Percentiles rank a stretch among this genome's conserved stretches.
Conservation (phyloP, 2,329 filamentous ascomycete species). For the Hyphodiscus sp. region DNA sequence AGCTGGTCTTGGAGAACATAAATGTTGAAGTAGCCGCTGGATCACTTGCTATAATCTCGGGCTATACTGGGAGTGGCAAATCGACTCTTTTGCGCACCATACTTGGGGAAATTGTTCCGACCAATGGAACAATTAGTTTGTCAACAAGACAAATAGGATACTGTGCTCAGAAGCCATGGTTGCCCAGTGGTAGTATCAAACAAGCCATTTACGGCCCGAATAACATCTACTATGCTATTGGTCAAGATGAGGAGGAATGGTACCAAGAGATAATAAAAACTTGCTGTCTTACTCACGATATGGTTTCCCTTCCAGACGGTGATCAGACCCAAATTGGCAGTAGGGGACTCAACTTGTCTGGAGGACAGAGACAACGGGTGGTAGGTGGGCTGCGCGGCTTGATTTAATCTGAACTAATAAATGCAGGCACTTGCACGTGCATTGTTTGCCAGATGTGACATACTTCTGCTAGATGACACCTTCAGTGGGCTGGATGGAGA, state of each 20-base stretch:
- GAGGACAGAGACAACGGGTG: conserved; percentile 38
- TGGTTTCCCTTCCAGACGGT: conserved; percentile 28
- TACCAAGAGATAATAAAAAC: conserved; percentile 29
- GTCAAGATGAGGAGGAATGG: conserved; percentile 20
- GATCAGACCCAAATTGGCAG: conserved; percentile 36
- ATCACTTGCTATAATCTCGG: conserved; percentile 17
- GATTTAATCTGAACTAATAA: background rate
- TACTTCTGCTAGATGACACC: conserved; percentile 41
- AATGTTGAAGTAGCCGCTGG: conserved; percentile 9
- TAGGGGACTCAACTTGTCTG: conserved; percentile 38
- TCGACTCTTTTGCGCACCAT: conserved; percentile 25
- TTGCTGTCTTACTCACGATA: conserved; percentile 22
- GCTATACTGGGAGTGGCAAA: conserved; percentile 29
- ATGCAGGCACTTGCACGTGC: conserved; percentile 38
- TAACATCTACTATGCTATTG: conserved; percentile 20
- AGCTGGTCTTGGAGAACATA: conserved; percentile 9
- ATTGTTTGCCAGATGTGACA: conserved; percentile 34
- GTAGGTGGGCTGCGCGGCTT: conserved; percentile 22
- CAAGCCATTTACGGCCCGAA: conserved; percentile 26
- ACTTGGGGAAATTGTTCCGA: conserved; percentile 26
- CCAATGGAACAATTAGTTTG: conserved; percentile 23
- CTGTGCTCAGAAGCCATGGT: conserved; percentile 34
- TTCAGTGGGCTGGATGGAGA: conserved; percentile 40
- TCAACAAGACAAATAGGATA: conserved; percentile 30
- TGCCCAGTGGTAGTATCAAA: conserved; percentile 31